Base-by-base conservation (phyloP, 1,284 basidiomycete genomes). In the Heterobasidion irregulare region DNA sequence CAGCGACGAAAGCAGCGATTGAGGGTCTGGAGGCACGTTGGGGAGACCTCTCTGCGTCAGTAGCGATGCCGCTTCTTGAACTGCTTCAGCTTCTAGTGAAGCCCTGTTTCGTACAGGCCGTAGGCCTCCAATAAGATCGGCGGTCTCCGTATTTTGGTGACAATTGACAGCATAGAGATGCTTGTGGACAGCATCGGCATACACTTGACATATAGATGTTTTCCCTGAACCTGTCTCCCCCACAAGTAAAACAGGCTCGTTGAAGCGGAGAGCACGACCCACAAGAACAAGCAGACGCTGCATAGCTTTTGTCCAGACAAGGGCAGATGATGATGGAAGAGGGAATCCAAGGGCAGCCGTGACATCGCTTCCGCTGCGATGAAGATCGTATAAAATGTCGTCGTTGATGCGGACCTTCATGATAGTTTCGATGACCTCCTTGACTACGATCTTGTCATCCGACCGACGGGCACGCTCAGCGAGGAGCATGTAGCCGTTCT, bases 91-190 rank as follows among this genome's bases (percentile, higher is more conserved):
- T 60, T 82, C 78, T 13, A 72, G 49, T 3, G 72, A 64, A 45
- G 69, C 70, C 41, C 91, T 84, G 70, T 94, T 94, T 26, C 97
- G 85, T n/a, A 96, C 74, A 2, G 97, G 97, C 41, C 97, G 82
- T 64, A 98, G 83, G 36, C 94, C 92, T 43, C 97, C 97, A 51
- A 99, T 91, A 44, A 99, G 75, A 70, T 99, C 97, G 8, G 96
- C 93, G 0, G 96, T 97, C 72, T 99, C 97, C n/a, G 96, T 99
- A 67, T 98, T 99, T 69, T 98, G 95, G 69, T 99, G 97, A 66
- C 96, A 99, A 65, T 93, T 98, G 63, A 99, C 82, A 7, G 84
- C 79, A 61, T 89, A 76, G 15, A 99, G 75, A 44, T 71, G 72
- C 62, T 84, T 83, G 35, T 72, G 72, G 32, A 83, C 74, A 3